Conservation (phyloP, 2,329 filamentous ascomycete genomes). For the Diaporthe velutina region DNA sequence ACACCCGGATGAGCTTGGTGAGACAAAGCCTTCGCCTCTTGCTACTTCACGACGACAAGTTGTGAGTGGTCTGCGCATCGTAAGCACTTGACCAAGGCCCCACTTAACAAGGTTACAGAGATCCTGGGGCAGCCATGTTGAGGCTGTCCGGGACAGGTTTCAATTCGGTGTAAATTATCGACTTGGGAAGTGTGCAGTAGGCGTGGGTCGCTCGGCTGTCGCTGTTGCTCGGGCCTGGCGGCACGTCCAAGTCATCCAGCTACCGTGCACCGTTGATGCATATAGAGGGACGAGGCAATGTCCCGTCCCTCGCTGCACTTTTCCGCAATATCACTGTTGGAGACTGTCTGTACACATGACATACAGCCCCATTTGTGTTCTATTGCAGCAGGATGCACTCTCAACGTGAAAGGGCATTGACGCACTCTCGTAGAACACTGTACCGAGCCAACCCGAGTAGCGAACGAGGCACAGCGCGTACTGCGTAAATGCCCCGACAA, state of each 20-base stretch:
- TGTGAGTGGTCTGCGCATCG: background rate
- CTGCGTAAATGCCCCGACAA: background rate
- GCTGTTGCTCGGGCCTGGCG: background rate
- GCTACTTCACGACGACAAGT: background rate
- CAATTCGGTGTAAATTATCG: background rate
- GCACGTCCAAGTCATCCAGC: background rate
- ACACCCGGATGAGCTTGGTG: background rate
- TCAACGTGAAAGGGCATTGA: background rate
- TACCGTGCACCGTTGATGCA: background rate
- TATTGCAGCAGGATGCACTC: background rate
- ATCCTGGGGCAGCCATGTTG: background rate
- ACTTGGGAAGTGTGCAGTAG: background rate
- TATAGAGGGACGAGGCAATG: background rate
- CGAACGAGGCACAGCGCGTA: too few species aligned
- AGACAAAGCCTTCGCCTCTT: background rate
- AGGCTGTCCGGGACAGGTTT: background rate
- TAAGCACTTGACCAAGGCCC: slow-evolving; percentile 3
- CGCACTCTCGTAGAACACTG: background rate
- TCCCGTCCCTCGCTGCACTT: background rate
- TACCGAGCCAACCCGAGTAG: background rate
- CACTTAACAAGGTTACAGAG: slow-evolving; percentile 8
- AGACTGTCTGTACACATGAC: background rate
- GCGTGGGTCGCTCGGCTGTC: slow-evolving; percentile 10
- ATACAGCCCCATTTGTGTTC: background rate
- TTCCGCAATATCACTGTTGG: background rate